Evolutionary conservation across 2,329 filamentous ascomycete genomes (phyloP).

Genomic region (Macroventuria anomochaeta): DNA sequence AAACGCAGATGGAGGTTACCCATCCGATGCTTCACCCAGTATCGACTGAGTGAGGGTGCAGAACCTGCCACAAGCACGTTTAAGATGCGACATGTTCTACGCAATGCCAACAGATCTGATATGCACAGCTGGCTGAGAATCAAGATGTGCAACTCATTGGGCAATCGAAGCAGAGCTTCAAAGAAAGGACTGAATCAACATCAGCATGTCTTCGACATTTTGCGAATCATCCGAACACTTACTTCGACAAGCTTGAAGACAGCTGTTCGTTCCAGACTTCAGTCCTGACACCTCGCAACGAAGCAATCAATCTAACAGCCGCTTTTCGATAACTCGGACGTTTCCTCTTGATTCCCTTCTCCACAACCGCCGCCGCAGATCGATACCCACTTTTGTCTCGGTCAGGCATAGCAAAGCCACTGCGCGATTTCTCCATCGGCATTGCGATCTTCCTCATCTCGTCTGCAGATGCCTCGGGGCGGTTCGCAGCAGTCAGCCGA

Average conservation of each 20-base stretch:
- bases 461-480: slow-evolving; percentile 1
- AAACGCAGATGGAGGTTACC: slow-evolving; percentile 43
- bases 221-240: slow-evolving; percentile 2
- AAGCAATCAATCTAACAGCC: slow-evolving; percentile 42
- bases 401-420: slow-evolving; percentile 27
- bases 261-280: slow-evolving; percentile 29
- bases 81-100: slow-evolving; percentile 39
- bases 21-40: slow-evolving; percentile 43
- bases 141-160: slow-evolving; percentile 44
- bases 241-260: slow-evolving; percentile 34
- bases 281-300: slow-evolving; percentile 38
- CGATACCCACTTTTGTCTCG: slow-evolving; percentile 23
- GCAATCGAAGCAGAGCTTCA: slow-evolving; percentile 41
- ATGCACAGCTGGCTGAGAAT: slow-evolving; percentile 45
- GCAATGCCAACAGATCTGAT: slow-evolving; percentile 42
- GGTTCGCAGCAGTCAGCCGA: slow-evolving; percentile 17
- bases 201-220: slow-evolving; percentile 6
- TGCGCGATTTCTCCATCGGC: slow-evolving; percentile 36
- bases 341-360: slow-evolving; percentile 34
- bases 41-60: slow-evolving; percentile 44
- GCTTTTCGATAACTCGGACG: slow-evolving; percentile 41
- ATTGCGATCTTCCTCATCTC: slow-evolving; percentile 19
- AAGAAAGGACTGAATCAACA: slow-evolving; percentile 35
- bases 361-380: slow-evolving; percentile 20
- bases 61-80: slow-evolving; percentile 42